Evolutionary conservation across 805 yeast genomes (phyloP).

Genomic region (Grigorovia humatica): DNA sequence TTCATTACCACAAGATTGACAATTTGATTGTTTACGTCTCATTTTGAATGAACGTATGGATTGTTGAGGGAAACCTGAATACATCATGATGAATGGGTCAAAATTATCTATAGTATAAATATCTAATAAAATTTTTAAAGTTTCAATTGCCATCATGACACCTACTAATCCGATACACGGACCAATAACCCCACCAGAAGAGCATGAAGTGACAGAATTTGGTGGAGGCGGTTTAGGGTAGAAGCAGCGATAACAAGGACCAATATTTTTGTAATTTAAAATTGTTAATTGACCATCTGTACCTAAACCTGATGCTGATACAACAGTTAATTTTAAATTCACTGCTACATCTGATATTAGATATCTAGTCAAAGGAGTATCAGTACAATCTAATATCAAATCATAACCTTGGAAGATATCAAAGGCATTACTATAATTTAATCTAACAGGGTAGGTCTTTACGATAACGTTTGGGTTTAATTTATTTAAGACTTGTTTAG

Average conservation of each 20-base stretch:
- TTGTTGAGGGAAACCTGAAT: constrained; percentile 58
- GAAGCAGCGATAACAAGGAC: constrained; percentile 93
- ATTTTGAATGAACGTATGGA: constrained; percentile 65
- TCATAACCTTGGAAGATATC: constrained; percentile 57
- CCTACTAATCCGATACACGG: constrained; percentile 95
- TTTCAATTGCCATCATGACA: constrained; percentile 76
- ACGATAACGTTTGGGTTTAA: constrained; percentile 64
- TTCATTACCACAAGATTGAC: constrained; percentile 52
- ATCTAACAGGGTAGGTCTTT: constrained; percentile 39
- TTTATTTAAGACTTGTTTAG: constrained; percentile 39
- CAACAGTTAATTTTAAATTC: constrained; percentile 52
- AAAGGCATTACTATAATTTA: constrained; percentile 50
- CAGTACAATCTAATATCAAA: constrained; percentile 84
- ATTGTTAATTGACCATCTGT: constrained; percentile 85
- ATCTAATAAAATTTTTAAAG: constrained; percentile 61
- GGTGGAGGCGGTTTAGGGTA: constrained; percentile 88
- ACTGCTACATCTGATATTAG: constrained; percentile 80
- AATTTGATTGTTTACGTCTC: constrained; percentile 52
- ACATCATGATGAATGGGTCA: constrained; percentile 58
- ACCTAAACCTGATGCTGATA: constrained; percentile 86
- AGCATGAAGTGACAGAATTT: constrained; percentile 68
- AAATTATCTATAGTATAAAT: constrained; percentile 43
- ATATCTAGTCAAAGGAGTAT: constrained; percentile 80
- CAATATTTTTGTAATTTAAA: constrained; percentile 50
- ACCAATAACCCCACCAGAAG: constrained; percentile 90